phyloP scores from a whole-genome alignment of 208 protist species.

The Wallacemonas sp. region DNA sequence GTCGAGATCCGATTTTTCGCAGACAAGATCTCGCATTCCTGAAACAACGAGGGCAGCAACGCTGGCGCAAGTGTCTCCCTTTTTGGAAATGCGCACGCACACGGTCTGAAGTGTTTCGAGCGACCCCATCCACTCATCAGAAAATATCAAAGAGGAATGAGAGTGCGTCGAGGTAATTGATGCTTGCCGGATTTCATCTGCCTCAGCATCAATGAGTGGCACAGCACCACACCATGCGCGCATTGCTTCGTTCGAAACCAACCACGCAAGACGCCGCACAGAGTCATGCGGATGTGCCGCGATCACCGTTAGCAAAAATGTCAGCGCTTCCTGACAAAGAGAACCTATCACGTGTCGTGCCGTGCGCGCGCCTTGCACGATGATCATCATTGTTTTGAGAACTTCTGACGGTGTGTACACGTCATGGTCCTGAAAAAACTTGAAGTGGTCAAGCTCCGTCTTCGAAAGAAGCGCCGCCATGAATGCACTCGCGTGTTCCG shows the following conservation, averaged over 20 bases:
- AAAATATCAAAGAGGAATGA: slow-evolving; percentile 40
- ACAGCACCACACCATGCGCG: slow-evolving; percentile 53
- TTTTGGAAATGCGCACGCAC: slow-evolving; percentile 33
- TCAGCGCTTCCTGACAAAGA: slow-evolving; percentile 30
- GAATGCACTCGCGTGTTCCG: slow-evolving; percentile 47
- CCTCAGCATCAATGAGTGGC: slow-evolving; percentile 27
- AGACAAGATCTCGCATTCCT: slow-evolving; percentile 55
- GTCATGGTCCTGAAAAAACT: slow-evolving; percentile 69
- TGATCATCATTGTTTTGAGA: slow-evolving; percentile 32
- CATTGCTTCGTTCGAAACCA: slow-evolving; percentile 46
- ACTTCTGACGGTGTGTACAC: slow-evolving; percentile 64
- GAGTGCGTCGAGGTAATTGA: slow-evolving; percentile 1
- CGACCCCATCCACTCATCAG: slow-evolving; percentile 44
- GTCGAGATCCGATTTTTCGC: slow-evolving; percentile 39
- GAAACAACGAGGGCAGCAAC: slow-evolving; percentile 52
- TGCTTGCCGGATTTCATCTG: slow-evolving; percentile 14
- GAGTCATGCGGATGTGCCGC: slow-evolving; percentile 29
- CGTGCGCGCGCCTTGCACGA: slow-evolving; percentile 31
- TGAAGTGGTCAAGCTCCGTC: slow-evolving; percentile 52
- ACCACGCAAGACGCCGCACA: slow-evolving; percentile 37
- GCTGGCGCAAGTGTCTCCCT: slow-evolving; percentile 27
- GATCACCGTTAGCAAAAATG: slow-evolving; percentile 36
- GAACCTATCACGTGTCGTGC: slow-evolving; percentile 24
- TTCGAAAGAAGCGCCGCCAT: slow-evolving; percentile 52
- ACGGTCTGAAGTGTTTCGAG: slow-evolving; percentile 30